Base-by-base conservation (phyloP, 2,329 filamentous ascomycete genomes). In the Triangularia verruculosa region DNA sequence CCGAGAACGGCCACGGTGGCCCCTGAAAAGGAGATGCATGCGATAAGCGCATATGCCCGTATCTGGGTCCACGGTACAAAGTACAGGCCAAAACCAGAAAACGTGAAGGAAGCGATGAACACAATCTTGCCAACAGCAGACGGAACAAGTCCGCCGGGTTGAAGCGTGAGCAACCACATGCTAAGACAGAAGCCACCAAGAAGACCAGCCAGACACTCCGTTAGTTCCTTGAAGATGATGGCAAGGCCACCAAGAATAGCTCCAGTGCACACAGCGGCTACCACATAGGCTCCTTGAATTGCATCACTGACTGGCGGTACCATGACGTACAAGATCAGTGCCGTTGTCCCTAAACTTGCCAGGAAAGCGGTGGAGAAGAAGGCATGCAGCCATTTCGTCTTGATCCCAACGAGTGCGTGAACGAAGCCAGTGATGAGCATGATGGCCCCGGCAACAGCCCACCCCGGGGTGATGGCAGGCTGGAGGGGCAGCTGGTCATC, bases 311-410 rank as follows among this genome's bases (percentile, higher is more conserved):
- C 84, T 0, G 93, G 92, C 0, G 88, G 84, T 61, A 83, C 89
- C 89, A 96, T 95, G 43, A 97, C 89, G 74, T 97, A 97, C 53
- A 96, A 76, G 61, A 97, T 92, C 22, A 98, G 80, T 2, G 97
- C 89, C 0, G 90, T 86, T 12, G 95, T 88, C 15, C 90, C 87
- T 34, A 97, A 78, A 53, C 88, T 85, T 22, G 86, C 82, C 25
- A 95, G 79, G 70, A 90, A 93, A 4, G 86, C 90, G 0, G 89
- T 86, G 13, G 93, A 95, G 63, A 96, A 83, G 74, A 90, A 96
- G 15, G 90, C 88, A 73, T 95, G 89, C 12, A 94, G 83, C 85
- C 85, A 89, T 74, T 84, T 83, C 71, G 92, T 92, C 76, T 92
- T 94, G 72, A 96, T 92, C 1, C 93, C 93, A 68, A 96, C 83